Evolutionary conservation across 2,329 filamentous ascomycete genomes (phyloP), one percentile per base, ranked within the genome.

Genomic region (Fusarium heterosporum): DNA sequence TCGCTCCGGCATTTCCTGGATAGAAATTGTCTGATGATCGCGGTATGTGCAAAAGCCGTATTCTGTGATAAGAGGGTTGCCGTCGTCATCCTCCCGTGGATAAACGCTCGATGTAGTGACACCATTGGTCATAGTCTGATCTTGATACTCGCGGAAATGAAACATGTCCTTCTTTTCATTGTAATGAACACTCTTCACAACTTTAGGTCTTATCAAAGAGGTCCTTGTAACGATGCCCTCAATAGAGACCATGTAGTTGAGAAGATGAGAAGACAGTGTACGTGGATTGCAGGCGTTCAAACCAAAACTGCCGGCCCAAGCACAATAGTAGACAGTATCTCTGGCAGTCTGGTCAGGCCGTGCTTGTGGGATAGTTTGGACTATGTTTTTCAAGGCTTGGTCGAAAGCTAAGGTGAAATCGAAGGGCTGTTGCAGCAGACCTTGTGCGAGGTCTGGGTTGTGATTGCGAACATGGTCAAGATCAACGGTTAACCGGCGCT

Each of bases 1-100:
- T 72, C 95, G 86, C 79, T 99, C 96, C 1, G 96, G 96, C 96
- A 99, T 99, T 82, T 99, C 96, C 80, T 99, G 96, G 69, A 99
- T 97, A 0, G 95, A 97, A 61, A 99, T 93, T 16, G 93, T 97
- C 78, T 99, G 96, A 76, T 99, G 96, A 77, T 99, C 96, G 75
- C 95, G 87, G 80, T 97, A 99, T 49, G 91, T 96, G 77, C 91
- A 96, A 81, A 96, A 95, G 25, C 96, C 96, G 77, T 98, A 99
- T 76, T 99, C 96, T 5, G 96, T 99, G 59, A 93, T 87, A 19
- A 99, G 85, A 4, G 95, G 91, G 75, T 98, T 97, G 64, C 94
- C 93, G 11, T 97, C 89, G 40, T 95, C 93, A 75, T 98, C 95
- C 75, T 97, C 92, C 69, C 94, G 93, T 7, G 95, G 95, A 76